Base-by-base conservation (phyloP, 306 rosid species). In the Quercus robur region DNA sequence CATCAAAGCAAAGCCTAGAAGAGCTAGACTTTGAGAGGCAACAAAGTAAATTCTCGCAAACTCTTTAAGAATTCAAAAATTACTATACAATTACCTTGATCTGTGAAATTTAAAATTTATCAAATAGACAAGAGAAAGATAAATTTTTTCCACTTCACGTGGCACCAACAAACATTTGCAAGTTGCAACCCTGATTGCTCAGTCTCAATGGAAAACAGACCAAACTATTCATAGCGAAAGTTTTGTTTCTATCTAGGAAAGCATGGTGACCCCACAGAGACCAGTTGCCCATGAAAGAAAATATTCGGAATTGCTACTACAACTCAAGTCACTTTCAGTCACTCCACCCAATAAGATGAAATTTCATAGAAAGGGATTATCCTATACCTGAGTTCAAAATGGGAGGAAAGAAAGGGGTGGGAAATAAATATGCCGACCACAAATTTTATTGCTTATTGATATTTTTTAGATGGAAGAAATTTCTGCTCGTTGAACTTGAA, bases 231-330 rank as follows among this genome's bases (percentile, higher is more conserved):
- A 51, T 6, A 80, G 75, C 74, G 35, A 81, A 68, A 57, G 66
- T 59, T 80, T 72, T 82, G 54, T 82, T 58, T 73, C 74, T 72
- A 71, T 76, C 68, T 44, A 35, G 73, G 83, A 83, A 72, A 76
- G 76, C 78, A 64, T 63, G 70, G 77, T 10, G 84, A 80, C 82
- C 78, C 77, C 85, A 77, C 83, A 66, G 52, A 56, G 80, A 82
- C 35, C 81, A 71, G 76, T 66, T 80, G 75, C 74, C 76, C 66
- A 80, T 54, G 81, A 75, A 82, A 80, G 81, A 75, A 82, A 80
- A 69, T 66, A 55, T 81, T 75, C 75, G 33, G 58, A 31, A 62
- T 80, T 68, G 67, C 76, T 46, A 57, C 78, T 74, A 71, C 57
- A 72, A 74, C 81, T 57, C 71, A 66, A 30, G 75, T 81, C 82